A percentile compares a stretch with the other conserved stretches of the same genome.
These are phyloP conservation scores for Lathyrus sativus DNA, from an alignment of 306 rosid species.

Conservation along the genomic window DNA sequence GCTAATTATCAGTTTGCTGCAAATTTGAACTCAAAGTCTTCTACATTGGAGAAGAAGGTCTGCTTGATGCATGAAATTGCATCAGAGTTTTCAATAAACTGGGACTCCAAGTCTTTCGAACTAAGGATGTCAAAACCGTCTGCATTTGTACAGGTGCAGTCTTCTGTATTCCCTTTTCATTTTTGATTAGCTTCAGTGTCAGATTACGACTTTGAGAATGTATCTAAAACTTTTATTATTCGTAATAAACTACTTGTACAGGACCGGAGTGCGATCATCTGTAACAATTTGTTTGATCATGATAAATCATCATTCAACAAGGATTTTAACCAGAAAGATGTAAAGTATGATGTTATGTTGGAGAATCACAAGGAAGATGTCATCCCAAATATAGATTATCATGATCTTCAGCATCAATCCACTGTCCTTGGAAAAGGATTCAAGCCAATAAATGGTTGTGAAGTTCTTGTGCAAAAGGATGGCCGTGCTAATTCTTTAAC, in stretches of 20 bases:
- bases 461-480: conserved; percentile 45
- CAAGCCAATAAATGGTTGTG: conserved; percentile 47
- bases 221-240: conserved; percentile 27
- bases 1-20: conserved; percentile 65
- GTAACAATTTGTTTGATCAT: conserved; percentile 43
- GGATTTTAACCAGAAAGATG: conserved; percentile 50
- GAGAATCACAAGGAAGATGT: conserved; percentile 46
- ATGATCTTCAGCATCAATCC: conserved; percentile 47
- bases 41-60: conserved; percentile 77
- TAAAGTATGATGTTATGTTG: conserved; percentile 43
- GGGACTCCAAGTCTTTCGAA: conserved; percentile 80
- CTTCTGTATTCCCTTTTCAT: conserved; percentile 33
- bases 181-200: conserved; percentile 13
- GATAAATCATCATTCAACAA: conserved; percentile 43
- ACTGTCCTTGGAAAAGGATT: conserved; percentile 42
- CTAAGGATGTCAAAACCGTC: conserved; percentile 73
- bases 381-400: conserved; percentile 49
- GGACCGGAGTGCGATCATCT: conserved; percentile 50
- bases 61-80: conserved; percentile 80
- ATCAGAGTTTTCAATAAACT: conserved; percentile 68
- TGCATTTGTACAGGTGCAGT: conserved; percentile 54
- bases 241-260: conserved; percentile 46
- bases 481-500: conserved; percentile 40
- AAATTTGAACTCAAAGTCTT: conserved; percentile 65
- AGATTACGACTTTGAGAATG: conserved; percentile 16